A percentile compares a stretch with the other conserved stretches of the same genome.
Conservation (phyloP, 176 grass and related monocot species). For the Triticum dicoccoides region DNA sequence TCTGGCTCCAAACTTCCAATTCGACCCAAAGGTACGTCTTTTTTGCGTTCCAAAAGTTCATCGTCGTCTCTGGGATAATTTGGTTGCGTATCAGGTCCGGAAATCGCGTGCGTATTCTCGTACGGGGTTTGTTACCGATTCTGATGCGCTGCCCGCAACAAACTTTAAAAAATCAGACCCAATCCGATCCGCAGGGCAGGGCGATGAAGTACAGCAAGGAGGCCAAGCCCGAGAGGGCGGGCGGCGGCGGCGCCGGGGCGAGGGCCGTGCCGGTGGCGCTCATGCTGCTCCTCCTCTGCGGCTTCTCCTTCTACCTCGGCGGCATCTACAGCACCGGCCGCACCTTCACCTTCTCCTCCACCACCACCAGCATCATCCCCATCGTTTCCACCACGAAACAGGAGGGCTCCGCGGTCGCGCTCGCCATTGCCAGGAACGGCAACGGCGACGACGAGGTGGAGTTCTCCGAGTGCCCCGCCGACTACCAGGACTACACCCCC, state of each 20-base stretch:
- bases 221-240: conserved; percentile 48
- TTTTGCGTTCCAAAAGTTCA: too few species aligned
- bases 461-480: conserved; percentile 72
- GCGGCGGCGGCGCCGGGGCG: conserved; percentile 28
- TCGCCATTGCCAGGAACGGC: background rate
- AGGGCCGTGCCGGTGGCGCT: conserved; percentile 60
- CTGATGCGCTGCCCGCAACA: background rate
- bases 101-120: background rate
- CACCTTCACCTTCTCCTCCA: conserved; percentile 18
- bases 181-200: background rate
- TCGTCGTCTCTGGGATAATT: background rate
- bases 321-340: conserved; percentile 72
- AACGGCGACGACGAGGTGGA: background rate
- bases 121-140: background rate
- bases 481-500: conserved; percentile 91
- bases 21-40: background rate
- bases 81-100: background rate
- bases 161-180: background rate
- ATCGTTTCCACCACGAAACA: background rate
- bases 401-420: background rate
- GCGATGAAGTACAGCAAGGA: conserved; percentile 79
- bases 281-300: conserved; percentile 62
- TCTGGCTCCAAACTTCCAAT: background rate
- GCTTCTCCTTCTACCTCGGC: conserved; percentile 89
- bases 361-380: background rate